Evolutionary conservation across 2,329 filamentous ascomycete species (phyloP), one percentile per base, ranked within the genome.

Genomic region (Zymoseptoria brevis): DNA sequence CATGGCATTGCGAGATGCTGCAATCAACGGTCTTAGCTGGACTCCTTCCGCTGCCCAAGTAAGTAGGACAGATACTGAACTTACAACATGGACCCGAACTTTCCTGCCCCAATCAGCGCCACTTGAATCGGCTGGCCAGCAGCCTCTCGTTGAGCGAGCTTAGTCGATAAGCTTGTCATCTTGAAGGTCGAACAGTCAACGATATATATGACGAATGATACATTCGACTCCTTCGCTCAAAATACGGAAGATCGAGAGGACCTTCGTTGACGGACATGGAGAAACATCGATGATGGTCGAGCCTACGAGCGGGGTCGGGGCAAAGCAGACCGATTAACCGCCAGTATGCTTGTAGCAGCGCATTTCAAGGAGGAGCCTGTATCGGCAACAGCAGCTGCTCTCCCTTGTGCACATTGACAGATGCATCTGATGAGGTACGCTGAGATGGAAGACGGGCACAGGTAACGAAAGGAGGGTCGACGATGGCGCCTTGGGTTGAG

Each of bases 11-110:
- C 5, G 76, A 76, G 55, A 78, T 75, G 69, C 69, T 72, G 56
- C 19, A 8, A 5, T 8, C 3, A 45, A 26, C 19, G 19, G 35
- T 5, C 13, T 45, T 45, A 45, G 35, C 35, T 29, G 26, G 2
- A 29, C 8, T 29, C 26, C 26, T 8, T 29, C 26, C 22, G 8
- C 26, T 29, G 26, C 7, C 26, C 26, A 8, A 2, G 26, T 29
- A 29, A 8, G 7, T 29, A 8, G 26, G 26, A 29, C 26, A 29
- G 26, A 16, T 7, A 16, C 3, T 35, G 22, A 1, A 67, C 66
- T 55, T 61, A 71, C 69, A 76, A 78, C 77, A 78, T 78, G 13
- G 75, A 77, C 1, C 76, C 76, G 57, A 78, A 79, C 60, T 78
- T 79, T 57, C 76, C 76, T 48, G 76, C 76, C 3, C 77, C 76